Evolutionary conservation across 2,329 filamentous ascomycete species (phyloP).

Genomic region (Xylaria multiplex): DNA sequence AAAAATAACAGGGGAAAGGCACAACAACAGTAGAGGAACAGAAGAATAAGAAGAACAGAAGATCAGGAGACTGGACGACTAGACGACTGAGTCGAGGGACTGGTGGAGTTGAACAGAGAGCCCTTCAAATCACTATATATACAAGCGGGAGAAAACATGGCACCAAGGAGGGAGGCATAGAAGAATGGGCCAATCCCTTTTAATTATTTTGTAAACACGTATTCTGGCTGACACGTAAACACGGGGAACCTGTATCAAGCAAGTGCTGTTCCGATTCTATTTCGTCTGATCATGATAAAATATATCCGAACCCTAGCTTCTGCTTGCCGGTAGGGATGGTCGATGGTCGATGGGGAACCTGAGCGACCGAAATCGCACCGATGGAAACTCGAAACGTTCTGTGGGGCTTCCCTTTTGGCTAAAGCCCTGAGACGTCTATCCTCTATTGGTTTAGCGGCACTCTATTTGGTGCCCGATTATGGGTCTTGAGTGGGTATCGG

Average conservation of each 20-base stretch:
- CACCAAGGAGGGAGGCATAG: slow-evolving; percentile 5
- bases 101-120: neutral
- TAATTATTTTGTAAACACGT: slow-evolving; percentile 20
- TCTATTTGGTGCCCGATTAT: slow-evolving; percentile 12
- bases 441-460: slow-evolving; percentile 1
- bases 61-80: neutral
- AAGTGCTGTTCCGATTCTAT: slow-evolving; percentile 27
- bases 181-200: slow-evolving; percentile 22
- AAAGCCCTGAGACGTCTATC: slow-evolving; percentile 4
- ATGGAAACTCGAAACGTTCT: slow-evolving; percentile 24
- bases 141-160: slow-evolving; percentile 15
- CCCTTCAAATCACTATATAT: slow-evolving; percentile 19
- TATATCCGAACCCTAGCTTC: slow-evolving; percentile 17
- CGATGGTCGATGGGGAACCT: slow-evolving; percentile 8
- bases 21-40: neutral
- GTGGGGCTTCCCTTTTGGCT: slow-evolving; percentile 27
- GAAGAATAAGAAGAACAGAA: neutral
- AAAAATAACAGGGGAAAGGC: neutral
- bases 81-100: neutral
- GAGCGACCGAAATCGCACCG: slow-evolving; percentile 36
- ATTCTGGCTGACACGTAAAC: slow-evolving; percentile 23
- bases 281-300: slow-evolving; percentile 21
- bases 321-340: slow-evolving; percentile 28
- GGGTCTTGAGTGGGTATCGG: neutral
- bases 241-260: neutral